A percentile compares a stretch with the other conserved stretches of the same genome.
These are phyloP conservation scores for Dillenia suffruticosa DNA, from an alignment of 164 flowering plant genomes.

Conservation along the genomic window DNA sequence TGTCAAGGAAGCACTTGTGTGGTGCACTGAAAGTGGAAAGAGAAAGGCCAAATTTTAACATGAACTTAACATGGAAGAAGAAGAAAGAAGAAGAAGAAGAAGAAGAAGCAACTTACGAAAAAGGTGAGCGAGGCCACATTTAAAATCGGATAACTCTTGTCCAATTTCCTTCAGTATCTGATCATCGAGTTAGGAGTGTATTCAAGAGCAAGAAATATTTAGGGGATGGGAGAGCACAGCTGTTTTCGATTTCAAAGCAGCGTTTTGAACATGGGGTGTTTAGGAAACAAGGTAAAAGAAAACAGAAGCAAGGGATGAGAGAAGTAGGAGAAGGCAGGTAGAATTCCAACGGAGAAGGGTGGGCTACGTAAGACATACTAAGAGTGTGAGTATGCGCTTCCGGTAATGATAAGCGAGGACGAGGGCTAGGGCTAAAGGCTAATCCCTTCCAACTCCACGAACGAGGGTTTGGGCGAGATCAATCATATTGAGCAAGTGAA, in stretches of 20 bases:
- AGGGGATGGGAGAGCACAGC: background rate
- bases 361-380: no score
- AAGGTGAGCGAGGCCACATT: slow-evolving; percentile 90
- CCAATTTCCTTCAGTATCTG: slow-evolving; percentile 86
- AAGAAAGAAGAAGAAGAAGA: background rate
- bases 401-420: no score
- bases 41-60: background rate
- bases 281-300: background rate
- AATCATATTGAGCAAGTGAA: no score
- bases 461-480: no score
- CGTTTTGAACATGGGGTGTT: background rate
- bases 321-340: background rate
- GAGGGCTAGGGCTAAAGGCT: no score
- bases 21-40: slow-evolving; percentile 65
- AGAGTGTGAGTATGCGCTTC: no score
- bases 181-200: background rate
- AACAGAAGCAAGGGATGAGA: background rate
- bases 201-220: background rate
- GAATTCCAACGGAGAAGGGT: no score
- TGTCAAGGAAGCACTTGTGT: slow-evolving; percentile 97
- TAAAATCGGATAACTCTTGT: slow-evolving; percentile 76
- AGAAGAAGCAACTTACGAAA: slow-evolving; percentile 53
- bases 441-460: no score
- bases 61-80: background rate
- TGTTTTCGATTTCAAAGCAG: background rate